Evolutionary conservation across 1,284 basidiomycete genomes (phyloP), one percentile per base, ranked within the genome.

Genomic region (Ustilago sp.): DNA sequence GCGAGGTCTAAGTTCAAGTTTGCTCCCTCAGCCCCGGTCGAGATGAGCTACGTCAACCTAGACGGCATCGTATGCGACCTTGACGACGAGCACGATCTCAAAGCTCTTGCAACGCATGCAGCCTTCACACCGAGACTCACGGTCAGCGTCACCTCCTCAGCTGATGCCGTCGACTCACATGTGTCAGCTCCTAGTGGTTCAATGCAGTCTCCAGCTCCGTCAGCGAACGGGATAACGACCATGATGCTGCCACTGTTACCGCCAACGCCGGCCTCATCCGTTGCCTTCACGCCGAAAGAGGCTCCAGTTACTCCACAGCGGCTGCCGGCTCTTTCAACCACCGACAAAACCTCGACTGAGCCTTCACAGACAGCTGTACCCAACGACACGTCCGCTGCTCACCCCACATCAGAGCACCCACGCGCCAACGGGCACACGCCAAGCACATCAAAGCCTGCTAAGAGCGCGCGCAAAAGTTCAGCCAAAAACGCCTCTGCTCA

Each of bases 1-100:
- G 74, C 63, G 7, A 57, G 68, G 28, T 43, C 48, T 35, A 81
- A 78, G 55, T 81, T 74, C 58, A 60, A 51, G 13, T 35, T 79
- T 5, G 59, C 59, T 2, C 47, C 69, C n/a, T 41, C 61, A 12
- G 51, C 65, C 0, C 51, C 63, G 12, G 61, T 80, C 48, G 45
- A 68, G 52, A 69, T 81, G 56, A 75, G 74, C 56, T 81, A 78
- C 54, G 58, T 73, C 48, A 79, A 79, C 4, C 60, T 72, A 1
- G 77, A 80, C 43, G 80, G 77, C 11, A 43, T 68, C 50, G n/a
- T 64, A 6, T 76, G 76, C 47, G 74, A 77, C 19, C 64, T 81
- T 11, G 75, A 81, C 23, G 80, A 81, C 43, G 64, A 68, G 17
- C 59, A 78, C 38, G 80, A 81, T 48, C 69, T 81, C 31, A 67